These are phyloP conservation scores for Termitomyces heimii DNA, from an alignment of 768 basidiomycete genomes.

Conservation along the genomic window DNA sequence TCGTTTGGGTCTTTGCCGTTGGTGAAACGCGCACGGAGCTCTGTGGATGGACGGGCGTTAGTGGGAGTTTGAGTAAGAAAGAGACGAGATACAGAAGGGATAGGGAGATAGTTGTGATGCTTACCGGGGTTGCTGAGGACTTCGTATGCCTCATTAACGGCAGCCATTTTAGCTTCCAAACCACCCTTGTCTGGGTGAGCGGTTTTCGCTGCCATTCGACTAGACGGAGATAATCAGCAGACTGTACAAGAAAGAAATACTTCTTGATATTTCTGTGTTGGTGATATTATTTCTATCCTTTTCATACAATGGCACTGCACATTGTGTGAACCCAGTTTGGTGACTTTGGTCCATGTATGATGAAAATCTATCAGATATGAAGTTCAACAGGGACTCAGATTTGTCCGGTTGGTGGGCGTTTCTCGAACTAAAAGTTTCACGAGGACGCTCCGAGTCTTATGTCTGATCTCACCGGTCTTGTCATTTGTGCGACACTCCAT, in stretches of 20 bases:
- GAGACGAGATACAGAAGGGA: neutral
- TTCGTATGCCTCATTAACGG: constrained; percentile 95
- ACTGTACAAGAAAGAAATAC: constrained; percentile 25
- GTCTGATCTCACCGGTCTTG: neutral
- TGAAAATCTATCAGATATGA: neutral
- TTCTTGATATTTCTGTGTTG: neutral
- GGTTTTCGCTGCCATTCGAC: constrained; percentile 71
- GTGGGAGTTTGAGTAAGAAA: no score
- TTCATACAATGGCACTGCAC: neutral
- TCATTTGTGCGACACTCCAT: neutral
- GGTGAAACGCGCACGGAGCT: constrained; percentile 84
- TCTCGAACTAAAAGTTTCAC: neutral
- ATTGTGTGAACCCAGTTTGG: neutral
- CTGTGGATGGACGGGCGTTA: constrained; percentile 22
- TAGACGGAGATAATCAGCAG: constrained; percentile 19
- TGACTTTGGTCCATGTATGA: neutral
- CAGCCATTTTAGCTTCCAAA: constrained; percentile 88
- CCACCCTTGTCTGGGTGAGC: constrained; percentile 97
- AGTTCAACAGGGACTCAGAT: neutral
- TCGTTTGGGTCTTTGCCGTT: constrained; percentile 97
- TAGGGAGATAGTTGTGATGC: constrained; percentile 10
- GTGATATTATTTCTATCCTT: neutral
- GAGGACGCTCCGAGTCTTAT: neutral
- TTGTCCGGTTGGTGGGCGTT: neutral
- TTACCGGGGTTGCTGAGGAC: constrained; percentile 74